These are phyloP conservation scores for Chrysoporthe deuterocubensis DNA, from an alignment of 2,329 filamentous ascomycete genomes.

Conservation along the genomic window DNA sequence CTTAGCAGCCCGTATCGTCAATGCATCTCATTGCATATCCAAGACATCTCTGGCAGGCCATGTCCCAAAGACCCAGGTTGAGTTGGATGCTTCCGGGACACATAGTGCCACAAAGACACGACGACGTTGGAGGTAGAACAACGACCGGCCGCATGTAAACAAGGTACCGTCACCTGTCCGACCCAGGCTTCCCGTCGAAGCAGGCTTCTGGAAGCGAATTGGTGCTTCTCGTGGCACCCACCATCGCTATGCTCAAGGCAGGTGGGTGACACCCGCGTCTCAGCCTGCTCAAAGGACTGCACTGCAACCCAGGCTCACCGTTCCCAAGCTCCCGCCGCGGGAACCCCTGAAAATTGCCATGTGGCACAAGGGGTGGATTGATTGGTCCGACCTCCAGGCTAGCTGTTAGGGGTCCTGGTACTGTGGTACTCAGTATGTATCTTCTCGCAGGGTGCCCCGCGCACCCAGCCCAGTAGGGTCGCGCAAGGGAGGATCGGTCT, in stretches of 20 bases:
- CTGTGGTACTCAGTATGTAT: neutral
- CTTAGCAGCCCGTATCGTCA: neutral
- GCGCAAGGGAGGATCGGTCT: neutral
- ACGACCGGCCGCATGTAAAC: neutral
- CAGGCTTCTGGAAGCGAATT: neutral
- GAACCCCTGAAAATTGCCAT: conserved; percentile 6
- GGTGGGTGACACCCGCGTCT: neutral
- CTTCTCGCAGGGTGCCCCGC: neutral
- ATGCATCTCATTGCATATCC: neutral
- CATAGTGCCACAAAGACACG: neutral
- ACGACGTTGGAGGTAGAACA: neutral
- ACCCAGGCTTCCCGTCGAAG: neutral
- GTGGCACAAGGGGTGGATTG: neutral
- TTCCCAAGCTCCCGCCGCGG: neutral
- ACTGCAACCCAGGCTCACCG: neutral
- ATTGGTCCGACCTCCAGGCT: neutral
- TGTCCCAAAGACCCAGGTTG: neutral
- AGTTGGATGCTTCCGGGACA: neutral
- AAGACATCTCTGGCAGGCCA: neutral
- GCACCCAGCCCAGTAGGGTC: no score
- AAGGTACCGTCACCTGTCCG: neutral
- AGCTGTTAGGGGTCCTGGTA: neutral
- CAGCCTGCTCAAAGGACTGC: neutral
- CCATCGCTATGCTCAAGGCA: neutral
- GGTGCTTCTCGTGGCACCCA: neutral